Conservation (phyloP, 2,329 filamentous ascomycete species). For the Botryosphaeria dothidea region DNA sequence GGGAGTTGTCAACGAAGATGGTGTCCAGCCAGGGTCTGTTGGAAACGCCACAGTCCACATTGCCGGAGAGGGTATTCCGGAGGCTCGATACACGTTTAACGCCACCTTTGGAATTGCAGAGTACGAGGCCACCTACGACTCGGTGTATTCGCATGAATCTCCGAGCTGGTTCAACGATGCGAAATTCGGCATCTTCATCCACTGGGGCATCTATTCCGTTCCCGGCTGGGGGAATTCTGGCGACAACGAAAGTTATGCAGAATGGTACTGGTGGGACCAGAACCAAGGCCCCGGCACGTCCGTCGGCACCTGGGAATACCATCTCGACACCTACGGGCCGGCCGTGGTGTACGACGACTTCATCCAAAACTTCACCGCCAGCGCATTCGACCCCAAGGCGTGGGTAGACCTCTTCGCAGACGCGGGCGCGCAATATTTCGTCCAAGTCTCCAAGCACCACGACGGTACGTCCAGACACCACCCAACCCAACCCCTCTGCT, state of each 20-base stretch:
- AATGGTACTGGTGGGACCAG: conserved; percentile 47
- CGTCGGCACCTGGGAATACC: conserved; percentile 50
- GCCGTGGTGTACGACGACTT: conserved; percentile 59
- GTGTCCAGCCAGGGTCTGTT: conserved; percentile 16
- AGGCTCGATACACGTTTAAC: conserved; percentile 17
- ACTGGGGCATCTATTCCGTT: conserved; percentile 60
- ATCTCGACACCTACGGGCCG: conserved; percentile 52
- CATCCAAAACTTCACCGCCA: conserved; percentile 55
- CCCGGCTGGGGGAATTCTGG: conserved; percentile 55
- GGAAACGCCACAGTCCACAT: conserved; percentile 20
- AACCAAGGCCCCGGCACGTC: conserved; percentile 44
- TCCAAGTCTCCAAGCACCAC: conserved; percentile 41
- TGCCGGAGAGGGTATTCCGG: not conserved
- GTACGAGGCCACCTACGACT: conserved; percentile 21
- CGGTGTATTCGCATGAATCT: conserved; percentile 41
- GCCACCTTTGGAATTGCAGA: conserved; percentile 21
- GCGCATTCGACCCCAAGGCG: conserved; percentile 51
- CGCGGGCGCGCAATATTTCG: conserved; percentile 53
- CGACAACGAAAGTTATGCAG: conserved; percentile 42
- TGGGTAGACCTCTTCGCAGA: conserved; percentile 58
- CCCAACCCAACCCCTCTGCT: not conserved
- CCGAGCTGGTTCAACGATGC: conserved; percentile 57
- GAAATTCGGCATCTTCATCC: conserved; percentile 63
- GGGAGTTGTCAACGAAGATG: conserved; percentile 35
- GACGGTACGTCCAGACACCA: not conserved